A percentile compares a stretch with the other conserved stretches of the same genome.
Conservation (phyloP, 805 yeast species). For the Kodamaea hsintzibuensis region DNA sequence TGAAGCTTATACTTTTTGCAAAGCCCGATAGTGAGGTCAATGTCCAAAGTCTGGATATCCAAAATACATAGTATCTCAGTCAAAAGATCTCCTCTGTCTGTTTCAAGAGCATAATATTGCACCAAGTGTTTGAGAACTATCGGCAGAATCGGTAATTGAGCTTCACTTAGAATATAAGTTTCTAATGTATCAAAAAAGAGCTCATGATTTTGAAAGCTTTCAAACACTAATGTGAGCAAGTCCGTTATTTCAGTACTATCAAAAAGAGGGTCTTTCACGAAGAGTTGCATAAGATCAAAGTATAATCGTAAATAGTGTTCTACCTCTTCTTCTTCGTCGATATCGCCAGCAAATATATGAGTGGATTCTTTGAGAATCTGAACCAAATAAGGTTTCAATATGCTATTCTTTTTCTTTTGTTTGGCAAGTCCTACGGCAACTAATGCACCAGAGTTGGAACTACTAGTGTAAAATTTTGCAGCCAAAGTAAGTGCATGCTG, state of each 20-base stretch:
- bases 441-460: conserved; percentile 48
- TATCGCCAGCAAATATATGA: conserved; percentile 32
- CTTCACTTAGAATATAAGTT: conserved; percentile 47
- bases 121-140: conserved; percentile 62
- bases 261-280: not conserved
- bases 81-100: conserved; percentile 47
- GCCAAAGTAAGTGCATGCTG: conserved; percentile 63
- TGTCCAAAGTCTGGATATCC: conserved; percentile 68
- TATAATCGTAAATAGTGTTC: conserved; percentile 14
- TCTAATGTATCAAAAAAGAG: conserved; percentile 56
- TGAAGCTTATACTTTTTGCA: conserved; percentile 57
- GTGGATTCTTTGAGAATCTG: conserved; percentile 58
- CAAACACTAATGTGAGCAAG: conserved; percentile 25
- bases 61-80: conserved; percentile 71
- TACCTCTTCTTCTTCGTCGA: conserved; percentile 4
- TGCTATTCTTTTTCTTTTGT: conserved; percentile 40
- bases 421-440: conserved; percentile 52
- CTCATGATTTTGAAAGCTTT: conserved; percentile 26
- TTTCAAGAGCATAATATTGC: conserved; percentile 38
- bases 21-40: conserved; percentile 69
- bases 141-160: conserved; percentile 53
- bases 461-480: conserved; percentile 44
- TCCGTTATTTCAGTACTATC: conserved; percentile 11
- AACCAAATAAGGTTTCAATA: conserved; percentile 55
- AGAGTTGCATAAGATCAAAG: conserved; percentile 15